phyloP scores from a whole-genome alignment of 805 yeast species.

The Saccharomycopsis sp. region DNA sequence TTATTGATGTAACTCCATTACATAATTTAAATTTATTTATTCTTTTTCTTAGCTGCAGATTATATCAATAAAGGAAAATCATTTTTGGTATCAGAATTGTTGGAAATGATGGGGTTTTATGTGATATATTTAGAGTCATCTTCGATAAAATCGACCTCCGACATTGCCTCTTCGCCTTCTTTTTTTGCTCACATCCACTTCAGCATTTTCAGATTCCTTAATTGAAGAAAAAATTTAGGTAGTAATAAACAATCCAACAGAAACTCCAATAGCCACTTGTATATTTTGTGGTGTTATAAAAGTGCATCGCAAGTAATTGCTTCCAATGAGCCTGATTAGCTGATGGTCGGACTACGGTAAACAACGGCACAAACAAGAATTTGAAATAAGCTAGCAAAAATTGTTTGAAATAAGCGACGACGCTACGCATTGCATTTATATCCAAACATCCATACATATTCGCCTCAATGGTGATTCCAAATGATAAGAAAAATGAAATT shows the following conservation, averaged over 20 bases:
- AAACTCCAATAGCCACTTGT: slow-evolving; percentile 87
- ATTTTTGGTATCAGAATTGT: too few species aligned
- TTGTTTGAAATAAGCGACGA: slow-evolving; percentile 45
- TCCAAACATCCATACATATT: slow-evolving; percentile 95
- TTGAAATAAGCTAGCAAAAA: slow-evolving; percentile 51
- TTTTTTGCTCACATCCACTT: too few species aligned
- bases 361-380: slow-evolving; percentile 74
- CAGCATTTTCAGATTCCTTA: too few species aligned
- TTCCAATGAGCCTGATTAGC: slow-evolving; percentile 78
- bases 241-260: slow-evolving; percentile 92
- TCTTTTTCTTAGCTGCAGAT: too few species aligned
- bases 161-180: slow-evolving; percentile 20
- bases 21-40: too few species aligned
- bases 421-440: slow-evolving; percentile 57
- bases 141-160: too few species aligned
- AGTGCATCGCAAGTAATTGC: slow-evolving; percentile 89
- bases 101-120: too few species aligned
- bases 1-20: too few species aligned
- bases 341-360: slow-evolving; percentile 52
- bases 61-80: too few species aligned
- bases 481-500: slow-evolving; percentile 83
- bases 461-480: slow-evolving; percentile 91
- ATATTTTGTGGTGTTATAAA: slow-evolving; percentile 71
- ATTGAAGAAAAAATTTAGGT: too few species aligned
- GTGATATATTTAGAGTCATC: too few species aligned